Conservation (phyloP, 306 rosid genomes). For the Myrica gale region DNA sequence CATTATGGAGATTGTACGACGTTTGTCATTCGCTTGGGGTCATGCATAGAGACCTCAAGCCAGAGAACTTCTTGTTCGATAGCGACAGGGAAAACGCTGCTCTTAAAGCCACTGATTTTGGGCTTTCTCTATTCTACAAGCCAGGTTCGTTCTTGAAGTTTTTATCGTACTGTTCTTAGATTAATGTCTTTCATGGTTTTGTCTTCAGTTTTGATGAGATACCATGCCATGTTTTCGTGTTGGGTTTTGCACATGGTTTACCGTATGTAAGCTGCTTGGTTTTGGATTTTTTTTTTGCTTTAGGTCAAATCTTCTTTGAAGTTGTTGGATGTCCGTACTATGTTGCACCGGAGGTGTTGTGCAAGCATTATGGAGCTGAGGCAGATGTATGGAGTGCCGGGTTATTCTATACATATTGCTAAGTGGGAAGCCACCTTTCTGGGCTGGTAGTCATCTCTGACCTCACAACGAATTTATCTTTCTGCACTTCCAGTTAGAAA, state of each 20-base stretch:
- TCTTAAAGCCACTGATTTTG: slow-evolving; percentile 50
- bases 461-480: not conserved
- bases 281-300: not conserved
- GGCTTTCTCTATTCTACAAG: slow-evolving; percentile 45
- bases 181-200: not conserved
- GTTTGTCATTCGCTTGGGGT: slow-evolving; percentile 40
- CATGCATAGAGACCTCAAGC: slow-evolving; percentile 54
- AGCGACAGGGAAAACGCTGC: slow-evolving; percentile 37
- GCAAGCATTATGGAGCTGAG: slow-evolving; percentile 61
- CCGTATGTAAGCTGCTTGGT: not conserved
- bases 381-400: slow-evolving; percentile 72
- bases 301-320: slow-evolving; percentile 57
- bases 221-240: not conserved
- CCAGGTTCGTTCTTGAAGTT: slow-evolving; percentile 29
- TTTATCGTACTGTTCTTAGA: not conserved
- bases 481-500: not conserved
- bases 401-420: slow-evolving; percentile 58
- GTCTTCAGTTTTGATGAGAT: not conserved
- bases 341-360: slow-evolving; percentile 67
- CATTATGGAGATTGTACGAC: slow-evolving; percentile 31
- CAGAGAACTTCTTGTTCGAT: slow-evolving; percentile 51
- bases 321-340: slow-evolving; percentile 70
- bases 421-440: slow-evolving; percentile 70
- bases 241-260: too few species aligned
- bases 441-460: slow-evolving; percentile 51